A percentile compares a stretch with the other conserved stretches of the same genome.
Evolutionary conservation across 495 filamentous ascomycete species (phyloP).

Genomic region (Trichoderma reesei): DNA sequence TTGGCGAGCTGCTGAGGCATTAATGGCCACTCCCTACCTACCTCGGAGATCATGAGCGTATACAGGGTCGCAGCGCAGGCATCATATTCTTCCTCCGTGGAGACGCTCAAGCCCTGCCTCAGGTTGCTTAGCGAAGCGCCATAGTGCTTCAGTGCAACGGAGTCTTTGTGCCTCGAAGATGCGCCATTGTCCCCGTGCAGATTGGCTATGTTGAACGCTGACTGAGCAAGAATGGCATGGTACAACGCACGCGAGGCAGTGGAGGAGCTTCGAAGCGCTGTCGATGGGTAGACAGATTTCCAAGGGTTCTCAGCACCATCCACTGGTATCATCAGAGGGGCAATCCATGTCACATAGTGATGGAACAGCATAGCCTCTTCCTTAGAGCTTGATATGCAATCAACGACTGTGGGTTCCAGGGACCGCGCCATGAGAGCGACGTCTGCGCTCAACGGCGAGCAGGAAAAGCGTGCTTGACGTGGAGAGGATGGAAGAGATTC

Average conservation of each 20-base stretch:
- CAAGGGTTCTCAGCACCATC: background rate
- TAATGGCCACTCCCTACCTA: background rate
- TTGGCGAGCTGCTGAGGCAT: too few relatives aligned
- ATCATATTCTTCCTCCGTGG: background rate
- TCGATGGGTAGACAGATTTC: background rate
- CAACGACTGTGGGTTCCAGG: background rate
- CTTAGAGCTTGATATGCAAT: background rate
- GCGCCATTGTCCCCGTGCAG: background rate
- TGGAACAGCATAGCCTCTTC: background rate
- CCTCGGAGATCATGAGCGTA: slow-evolving; percentile 2
- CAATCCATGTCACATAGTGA: slow-evolving; percentile 1
- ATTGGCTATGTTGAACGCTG: background rate
- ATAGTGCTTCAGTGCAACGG: background rate
- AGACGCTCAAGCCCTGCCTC: background rate
- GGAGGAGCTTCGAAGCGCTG: background rate
- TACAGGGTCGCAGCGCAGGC: slow-evolving; percentile 3
- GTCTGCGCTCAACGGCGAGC: background rate
- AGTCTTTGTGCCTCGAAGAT: background rate
- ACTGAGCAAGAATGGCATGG: background rate
- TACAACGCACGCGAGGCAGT: background rate
- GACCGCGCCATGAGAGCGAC: background rate
- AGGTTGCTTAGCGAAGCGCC: background rate
- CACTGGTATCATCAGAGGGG: background rate
- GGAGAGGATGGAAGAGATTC: background rate
- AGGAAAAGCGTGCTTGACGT: background rate